Evolutionary conservation across 169 alveolate genomes (phyloP), one percentile per base, ranked within the genome.

Genomic region (Babesia ovis): DNA sequence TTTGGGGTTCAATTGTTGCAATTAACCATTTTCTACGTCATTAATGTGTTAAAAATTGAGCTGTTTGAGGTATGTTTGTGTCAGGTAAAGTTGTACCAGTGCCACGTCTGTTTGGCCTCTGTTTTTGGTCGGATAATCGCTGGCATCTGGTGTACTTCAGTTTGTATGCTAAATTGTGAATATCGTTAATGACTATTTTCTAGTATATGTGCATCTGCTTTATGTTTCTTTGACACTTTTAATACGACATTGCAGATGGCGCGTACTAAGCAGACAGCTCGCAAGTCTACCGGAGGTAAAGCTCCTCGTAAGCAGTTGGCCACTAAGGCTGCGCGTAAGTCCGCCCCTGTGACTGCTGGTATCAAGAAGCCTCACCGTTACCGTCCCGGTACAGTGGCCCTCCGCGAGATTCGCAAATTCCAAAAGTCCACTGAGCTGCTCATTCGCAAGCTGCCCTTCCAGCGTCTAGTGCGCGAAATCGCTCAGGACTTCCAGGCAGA

Each of bases 381-480:
- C 94, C 95, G 99, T 71, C 99, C 99, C 27, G 99, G 98, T 72
- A 96, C 99, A 20, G 98, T 96, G 55, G 99, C 99, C 29, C 89
- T 98, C 39, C 92, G 99, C 83, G 99, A 98, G 87, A 98, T 98
- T 69, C 93, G 99, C 81, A 95, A 95, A 83, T 98, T 93, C 93
- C 97, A 97, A 83, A 95, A 95, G 76, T 88, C 97, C 11, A 94
- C 98, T 43, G 98, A 95, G 50, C 91, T 96, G 35, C 87, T 97
- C 57, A 95, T 96, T 57, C 93, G 98, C 77, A 95, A 96, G 91
- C 92, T 96, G 37, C 99, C 99, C 27, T 96, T 96, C 93, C 97
- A 96, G 89, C 92, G 99, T 81, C 87, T 96, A 29, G 98, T 97
- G 34, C 92, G 99, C 76, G 98, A 96, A 79, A 95, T 96, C 83